A percentile compares a stretch with the other conserved stretches of the same genome.
phyloP scores from a whole-genome alignment of 108 stramenopile genomes.

The Pseudonitzschia delicatissima region DNA sequence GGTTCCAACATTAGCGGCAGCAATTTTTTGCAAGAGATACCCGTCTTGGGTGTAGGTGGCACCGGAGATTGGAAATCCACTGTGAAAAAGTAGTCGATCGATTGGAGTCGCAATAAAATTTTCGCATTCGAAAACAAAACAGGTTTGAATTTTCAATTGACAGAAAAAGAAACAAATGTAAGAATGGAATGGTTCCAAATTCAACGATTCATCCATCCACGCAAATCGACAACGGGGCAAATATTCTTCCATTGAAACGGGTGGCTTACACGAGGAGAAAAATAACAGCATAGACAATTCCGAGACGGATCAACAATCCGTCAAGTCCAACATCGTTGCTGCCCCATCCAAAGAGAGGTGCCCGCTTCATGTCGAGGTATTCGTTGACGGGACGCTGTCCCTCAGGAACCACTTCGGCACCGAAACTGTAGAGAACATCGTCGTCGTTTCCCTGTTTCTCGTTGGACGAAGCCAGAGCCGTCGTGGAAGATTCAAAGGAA shows the following conservation, averaged over 20 bases:
- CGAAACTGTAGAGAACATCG: constrained; percentile 51
- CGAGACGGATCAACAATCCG: constrained; percentile 45
- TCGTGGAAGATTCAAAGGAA: too few species aligned
- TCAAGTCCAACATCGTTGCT: constrained; percentile 48
- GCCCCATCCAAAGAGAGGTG: constrained; percentile 79
- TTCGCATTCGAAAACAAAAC: too few species aligned
- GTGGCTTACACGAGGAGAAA: constrained; percentile 38
- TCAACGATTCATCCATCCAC: too few species aligned
- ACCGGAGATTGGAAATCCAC: constrained; percentile 79
- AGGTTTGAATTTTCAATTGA: not conserved
- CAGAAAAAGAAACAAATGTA: not conserved
- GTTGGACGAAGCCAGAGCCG: not conserved
- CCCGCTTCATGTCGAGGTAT: constrained; percentile 64
- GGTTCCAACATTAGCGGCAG: constrained; percentile 75
- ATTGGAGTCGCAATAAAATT: too few species aligned
- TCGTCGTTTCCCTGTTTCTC: not conserved
- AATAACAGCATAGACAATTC: constrained; percentile 38
- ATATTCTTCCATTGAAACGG: too few species aligned
- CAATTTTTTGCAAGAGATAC: constrained; percentile 70
- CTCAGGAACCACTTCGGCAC: constrained; percentile 78
- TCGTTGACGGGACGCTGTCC: constrained; percentile 80
- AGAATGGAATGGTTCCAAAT: not conserved
- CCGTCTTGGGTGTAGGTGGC: constrained; percentile 77
- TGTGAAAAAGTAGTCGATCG: too few species aligned
- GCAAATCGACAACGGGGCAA: too few species aligned